Conservation (phyloP, 2,329 filamentous ascomycete species). For the Periconia sp. region DNA sequence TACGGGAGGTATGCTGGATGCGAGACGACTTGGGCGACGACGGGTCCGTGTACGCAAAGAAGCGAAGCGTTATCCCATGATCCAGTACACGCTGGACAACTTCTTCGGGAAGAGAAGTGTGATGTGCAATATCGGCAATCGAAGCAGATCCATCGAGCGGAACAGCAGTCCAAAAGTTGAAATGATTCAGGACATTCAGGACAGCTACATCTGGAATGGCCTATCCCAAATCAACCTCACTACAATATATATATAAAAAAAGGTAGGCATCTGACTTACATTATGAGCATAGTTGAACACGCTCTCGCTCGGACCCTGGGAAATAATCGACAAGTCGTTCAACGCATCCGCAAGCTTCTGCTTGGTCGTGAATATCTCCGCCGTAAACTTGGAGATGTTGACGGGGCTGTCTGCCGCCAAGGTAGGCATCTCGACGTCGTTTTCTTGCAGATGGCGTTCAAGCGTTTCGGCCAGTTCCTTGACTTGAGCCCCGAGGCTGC, state of each 20-base stretch:
- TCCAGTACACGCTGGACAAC: conserved; percentile 40
- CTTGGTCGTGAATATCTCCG: conserved; percentile 52
- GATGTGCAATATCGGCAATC: conserved; percentile 33
- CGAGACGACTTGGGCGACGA: conserved; percentile 15
- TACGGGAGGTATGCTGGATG: conserved; percentile 36
- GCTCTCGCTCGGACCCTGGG: conserved; percentile 58
- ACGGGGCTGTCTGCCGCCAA: conserved; percentile 53
- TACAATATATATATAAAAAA: neutral
- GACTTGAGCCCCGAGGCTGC: conserved; percentile 53
- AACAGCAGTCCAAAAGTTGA: conserved; percentile 60
- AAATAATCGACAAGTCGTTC: conserved; percentile 55
- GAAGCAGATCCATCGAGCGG: conserved; percentile 55
- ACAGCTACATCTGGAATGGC: conserved; percentile 52
- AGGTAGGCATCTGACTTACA: conserved; percentile 14
- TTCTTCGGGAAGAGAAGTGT: conserved; percentile 31
- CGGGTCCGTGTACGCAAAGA: conserved; percentile 38
- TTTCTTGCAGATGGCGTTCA: conserved; percentile 50
- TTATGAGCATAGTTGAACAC: conserved; percentile 49
- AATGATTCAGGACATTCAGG: conserved; percentile 59
- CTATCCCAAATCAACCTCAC: conserved; percentile 25
- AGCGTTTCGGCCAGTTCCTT: conserved; percentile 53
- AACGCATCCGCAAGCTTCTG: conserved; percentile 55
- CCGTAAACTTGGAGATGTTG: conserved; percentile 50
- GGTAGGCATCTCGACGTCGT: conserved; percentile 51
- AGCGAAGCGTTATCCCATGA: conserved; percentile 41